Percentiles rank a stretch among this genome's conserved stretches.
Conservation (phyloP, 306 rosid species). For the Datisca glomerata region DNA sequence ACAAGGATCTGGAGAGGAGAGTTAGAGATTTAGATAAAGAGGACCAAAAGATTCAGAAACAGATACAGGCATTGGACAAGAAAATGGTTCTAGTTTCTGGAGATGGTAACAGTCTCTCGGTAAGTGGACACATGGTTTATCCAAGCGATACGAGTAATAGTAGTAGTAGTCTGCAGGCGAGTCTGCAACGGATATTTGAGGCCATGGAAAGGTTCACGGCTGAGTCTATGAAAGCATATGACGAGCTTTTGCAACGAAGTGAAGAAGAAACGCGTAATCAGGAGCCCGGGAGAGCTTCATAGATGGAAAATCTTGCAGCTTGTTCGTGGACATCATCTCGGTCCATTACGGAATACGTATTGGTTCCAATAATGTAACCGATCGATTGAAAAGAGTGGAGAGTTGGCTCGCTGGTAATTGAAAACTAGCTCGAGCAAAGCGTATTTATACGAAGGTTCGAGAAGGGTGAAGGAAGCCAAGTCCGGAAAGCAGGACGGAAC, state of each 20-base stretch:
- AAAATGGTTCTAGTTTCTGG: conserved; percentile 42
- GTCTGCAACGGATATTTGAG: conserved; percentile 84
- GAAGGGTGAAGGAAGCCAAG: too few relatives aligned
- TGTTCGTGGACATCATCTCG: too few relatives aligned
- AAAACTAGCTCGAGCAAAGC: too few relatives aligned
- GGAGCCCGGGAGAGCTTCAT: too few relatives aligned
- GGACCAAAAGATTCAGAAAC: conserved; percentile 82
- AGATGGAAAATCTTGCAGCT: too few relatives aligned
- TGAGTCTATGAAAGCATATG: conserved; percentile 54
- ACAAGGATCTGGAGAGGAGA: conserved; percentile 75
- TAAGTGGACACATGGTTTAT: conserved; percentile 46
- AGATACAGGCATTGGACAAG: conserved; percentile 76
- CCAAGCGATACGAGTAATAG: conserved; percentile 73
- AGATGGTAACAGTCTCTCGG: conserved; percentile 38
- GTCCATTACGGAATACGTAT: too few relatives aligned
- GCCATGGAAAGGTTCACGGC: conserved; percentile 89
- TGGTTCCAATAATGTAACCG: too few relatives aligned
- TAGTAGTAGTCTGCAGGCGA: conserved; percentile 55
- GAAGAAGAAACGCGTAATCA: conserved; percentile 37
- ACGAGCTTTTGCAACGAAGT: conserved; percentile 64
- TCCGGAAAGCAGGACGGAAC: too few relatives aligned
- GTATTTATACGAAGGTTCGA: too few relatives aligned
- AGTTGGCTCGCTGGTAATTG: too few relatives aligned
- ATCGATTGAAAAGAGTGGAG: too few relatives aligned
- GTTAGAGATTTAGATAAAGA: conserved; percentile 64